These are phyloP conservation scores for Yamadazyma mexicana DNA, from an alignment of 1,139 yeast species.

Conservation along the genomic window DNA sequence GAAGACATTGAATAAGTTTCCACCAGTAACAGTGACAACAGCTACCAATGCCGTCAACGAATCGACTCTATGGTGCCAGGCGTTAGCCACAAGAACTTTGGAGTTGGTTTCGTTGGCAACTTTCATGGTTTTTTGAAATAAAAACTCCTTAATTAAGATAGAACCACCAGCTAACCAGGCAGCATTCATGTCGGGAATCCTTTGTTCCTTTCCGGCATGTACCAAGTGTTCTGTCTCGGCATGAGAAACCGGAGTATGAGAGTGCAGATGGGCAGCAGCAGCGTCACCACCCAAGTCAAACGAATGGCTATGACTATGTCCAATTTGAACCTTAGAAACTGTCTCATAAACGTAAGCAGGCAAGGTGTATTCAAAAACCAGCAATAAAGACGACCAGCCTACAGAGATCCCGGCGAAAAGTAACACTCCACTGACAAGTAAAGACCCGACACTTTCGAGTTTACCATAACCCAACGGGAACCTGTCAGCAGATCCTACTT, in stretches of 20 bases:
- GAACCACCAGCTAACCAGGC: conserved; percentile 96
- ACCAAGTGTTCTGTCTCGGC: not conserved
- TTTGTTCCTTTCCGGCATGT: not conserved
- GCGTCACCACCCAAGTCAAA: conserved; percentile 9
- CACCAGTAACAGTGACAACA: conserved; percentile 81
- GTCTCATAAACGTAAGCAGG: conserved; percentile 52
- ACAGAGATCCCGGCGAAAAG: conserved; percentile 87
- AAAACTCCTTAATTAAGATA: conserved; percentile 80
- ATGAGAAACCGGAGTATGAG: conserved; percentile 15
- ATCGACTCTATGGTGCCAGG: conserved; percentile 99
- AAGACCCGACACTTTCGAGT: conserved; percentile 86
- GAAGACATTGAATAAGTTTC: conserved; percentile 69
- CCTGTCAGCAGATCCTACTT: conserved; percentile 55
- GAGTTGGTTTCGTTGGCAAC: conserved; percentile 79
- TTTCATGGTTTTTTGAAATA: conserved; percentile 76
- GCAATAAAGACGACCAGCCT: conserved; percentile 82
- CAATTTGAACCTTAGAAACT: conserved; percentile 46
- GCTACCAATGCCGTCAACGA: conserved; percentile 92
- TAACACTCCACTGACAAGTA: conserved; percentile 80
- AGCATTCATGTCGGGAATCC: conserved; percentile 77
- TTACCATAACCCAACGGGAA: conserved; percentile 94
- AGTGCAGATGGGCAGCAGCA: conserved; percentile 31
- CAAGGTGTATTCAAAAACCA: conserved; percentile 65
- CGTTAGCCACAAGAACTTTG: conserved; percentile 90
- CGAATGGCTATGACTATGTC: conserved; percentile 55